Base-by-base conservation (phyloP, 495 filamentous ascomycete genomes). In the Penicillium malachiteum region DNA sequence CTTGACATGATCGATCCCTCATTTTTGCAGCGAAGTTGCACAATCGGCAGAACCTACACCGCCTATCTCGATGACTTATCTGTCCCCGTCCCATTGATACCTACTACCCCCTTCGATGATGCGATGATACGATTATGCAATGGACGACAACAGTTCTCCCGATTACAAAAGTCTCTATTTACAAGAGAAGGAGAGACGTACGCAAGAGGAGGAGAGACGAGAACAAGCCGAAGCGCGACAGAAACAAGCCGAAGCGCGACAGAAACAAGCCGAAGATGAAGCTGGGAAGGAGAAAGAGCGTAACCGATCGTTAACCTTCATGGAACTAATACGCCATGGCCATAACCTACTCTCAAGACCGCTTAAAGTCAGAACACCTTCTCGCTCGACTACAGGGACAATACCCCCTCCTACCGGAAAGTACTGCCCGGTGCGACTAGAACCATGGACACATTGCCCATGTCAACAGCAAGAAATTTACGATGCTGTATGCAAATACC, bases 291-390 rank as follows among this genome's bases (percentile, higher is more conserved):
- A 42, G 12, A 32, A 55, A 45, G 41, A 56, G 21, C 55, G 47
- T 26, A 61, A 47, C 39, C 47, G 31, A 57, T 62, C 5, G 18
- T 75, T 72, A 32, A 67, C 71, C 47, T 71, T 73, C 52, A 53
- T 26, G 55, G 75, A 74, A 52, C 64, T 73, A 56, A 57, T 77
- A 41, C 56, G 45, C 43, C 40, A 58, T 39, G 73, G 68, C 54
- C 68, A 76, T 42, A 52, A 65, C 48, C 55, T 72, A 26, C 55
- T 76, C 38, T 77, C 57, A 8, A 50, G 58, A 9, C 59, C 43
- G 11, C 41, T 69, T 31, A 50, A 53, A 64, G 60, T 57, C 14
- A 50, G 46, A 46, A 39, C 37, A 16, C 59, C 61, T 38, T 74
- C 57, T 64, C 54, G 56, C 57, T 75, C 64, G 17, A 77, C 68